These are phyloP conservation scores for Serpula lacrymans DNA, from an alignment of 768 basidiomycete species.

Conservation along the genomic window DNA sequence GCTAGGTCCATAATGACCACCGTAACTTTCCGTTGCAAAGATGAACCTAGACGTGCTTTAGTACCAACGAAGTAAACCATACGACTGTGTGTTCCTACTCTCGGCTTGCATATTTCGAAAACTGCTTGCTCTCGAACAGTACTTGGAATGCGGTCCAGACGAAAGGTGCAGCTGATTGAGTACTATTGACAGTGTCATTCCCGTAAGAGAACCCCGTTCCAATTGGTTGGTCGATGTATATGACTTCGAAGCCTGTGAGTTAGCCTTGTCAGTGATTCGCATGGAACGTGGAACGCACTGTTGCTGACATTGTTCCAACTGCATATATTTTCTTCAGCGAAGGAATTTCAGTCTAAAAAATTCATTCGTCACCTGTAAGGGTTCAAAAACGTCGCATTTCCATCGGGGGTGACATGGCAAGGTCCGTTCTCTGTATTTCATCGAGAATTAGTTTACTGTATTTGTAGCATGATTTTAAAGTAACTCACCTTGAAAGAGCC, in stretches of 20 bases:
- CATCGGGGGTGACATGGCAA: slow-evolving; percentile 55
- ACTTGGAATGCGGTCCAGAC: slow-evolving; percentile 66
- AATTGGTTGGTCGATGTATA: slow-evolving; percentile 70
- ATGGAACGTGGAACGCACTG: slow-evolving; percentile 34
- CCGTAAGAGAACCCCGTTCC: slow-evolving; percentile 66
- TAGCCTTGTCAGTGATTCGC: not conserved
- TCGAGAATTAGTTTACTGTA: not conserved
- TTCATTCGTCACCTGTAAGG: slow-evolving; percentile 53
- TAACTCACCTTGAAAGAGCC: slow-evolving; percentile 64
- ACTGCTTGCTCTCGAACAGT: slow-evolving; percentile 53
- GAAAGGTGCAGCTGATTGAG: slow-evolving; percentile 47
- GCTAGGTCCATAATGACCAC: slow-evolving; percentile 63
- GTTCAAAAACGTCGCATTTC: slow-evolving; percentile 51
- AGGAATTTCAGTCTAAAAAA: not conserved
- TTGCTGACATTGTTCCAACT: slow-evolving; percentile 73
- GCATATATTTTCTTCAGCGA: not conserved
- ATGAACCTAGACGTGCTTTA: slow-evolving; percentile 42
- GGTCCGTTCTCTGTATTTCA: slow-evolving; percentile 56
- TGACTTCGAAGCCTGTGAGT: slow-evolving; percentile 42
- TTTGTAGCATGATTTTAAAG: not conserved
- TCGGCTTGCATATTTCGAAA: slow-evolving; percentile 48
- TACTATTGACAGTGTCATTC: slow-evolving; percentile 47
- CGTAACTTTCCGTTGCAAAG: slow-evolving; percentile 64
- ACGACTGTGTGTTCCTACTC: no score
- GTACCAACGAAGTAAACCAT: no score